phyloP scores from a whole-genome alignment of 768 basidiomycete species.

The Scleroderma bovista region DNA sequence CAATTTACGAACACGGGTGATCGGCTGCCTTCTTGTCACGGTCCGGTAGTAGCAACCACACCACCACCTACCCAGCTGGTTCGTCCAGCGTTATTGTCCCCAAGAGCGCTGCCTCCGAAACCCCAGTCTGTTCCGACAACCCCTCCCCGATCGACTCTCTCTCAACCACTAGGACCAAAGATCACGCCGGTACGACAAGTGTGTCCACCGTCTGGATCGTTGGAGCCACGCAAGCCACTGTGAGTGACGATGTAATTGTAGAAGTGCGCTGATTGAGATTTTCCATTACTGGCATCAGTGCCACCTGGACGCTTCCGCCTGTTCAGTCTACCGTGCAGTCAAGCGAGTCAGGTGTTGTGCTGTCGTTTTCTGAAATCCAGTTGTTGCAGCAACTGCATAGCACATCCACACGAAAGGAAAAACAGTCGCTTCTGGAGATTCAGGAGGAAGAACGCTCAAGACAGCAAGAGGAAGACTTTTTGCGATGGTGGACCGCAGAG shows the following conservation, averaged over 20 bases:
- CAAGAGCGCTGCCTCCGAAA: constrained; percentile 12
- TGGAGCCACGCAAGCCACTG: constrained; percentile 41
- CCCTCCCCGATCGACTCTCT: constrained; percentile 24
- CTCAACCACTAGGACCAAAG: constrained; percentile 48
- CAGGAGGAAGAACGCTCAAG: constrained; percentile 75
- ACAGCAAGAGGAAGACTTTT: constrained; percentile 70
- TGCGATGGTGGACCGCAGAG: constrained; percentile 87
- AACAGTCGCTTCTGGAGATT: constrained; percentile 70
- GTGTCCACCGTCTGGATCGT: constrained; percentile 20
- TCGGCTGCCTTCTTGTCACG: background rate
- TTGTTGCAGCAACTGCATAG: constrained; percentile 61
- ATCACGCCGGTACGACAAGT: constrained; percentile 55
- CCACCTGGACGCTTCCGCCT: constrained; percentile 62
- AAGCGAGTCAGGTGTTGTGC: constrained; percentile 19
- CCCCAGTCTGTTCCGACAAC: constrained; percentile 17
- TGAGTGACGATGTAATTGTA: constrained; percentile 35
- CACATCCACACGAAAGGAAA: constrained; percentile 38
- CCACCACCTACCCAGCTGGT: background rate
- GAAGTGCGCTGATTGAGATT: background rate
- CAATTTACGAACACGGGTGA: constrained; percentile 1
- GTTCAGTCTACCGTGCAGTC: constrained; percentile 40
- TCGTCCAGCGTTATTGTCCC: background rate
- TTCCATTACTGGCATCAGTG: constrained; percentile 20
- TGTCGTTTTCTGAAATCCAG: constrained; percentile 85
- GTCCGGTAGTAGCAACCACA: background rate